These are phyloP conservation scores for Xylaria sp. DNA, from an alignment of 2,329 filamentous ascomycete genomes.

Conservation along the genomic window DNA sequence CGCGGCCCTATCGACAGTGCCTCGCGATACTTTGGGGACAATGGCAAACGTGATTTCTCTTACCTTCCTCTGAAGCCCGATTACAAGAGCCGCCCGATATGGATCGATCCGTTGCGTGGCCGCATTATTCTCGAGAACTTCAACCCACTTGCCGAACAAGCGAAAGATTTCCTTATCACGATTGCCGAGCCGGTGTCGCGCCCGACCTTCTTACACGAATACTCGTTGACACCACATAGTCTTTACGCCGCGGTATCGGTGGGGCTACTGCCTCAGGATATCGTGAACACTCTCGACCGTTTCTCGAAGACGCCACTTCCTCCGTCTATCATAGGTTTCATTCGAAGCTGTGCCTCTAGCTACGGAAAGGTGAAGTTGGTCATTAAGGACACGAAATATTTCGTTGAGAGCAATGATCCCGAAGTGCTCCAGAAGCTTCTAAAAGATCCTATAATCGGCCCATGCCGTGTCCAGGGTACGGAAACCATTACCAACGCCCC, in stretches of 20 bases:
- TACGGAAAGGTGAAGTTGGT: constrained; percentile 98
- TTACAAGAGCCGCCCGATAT: constrained; percentile 88
- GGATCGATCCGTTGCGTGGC: constrained; percentile 89
- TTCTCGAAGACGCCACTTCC: constrained; percentile 91
- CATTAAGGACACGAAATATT: constrained; percentile 93
- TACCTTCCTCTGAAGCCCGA: constrained; percentile 86
- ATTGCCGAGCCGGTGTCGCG: constrained; percentile 93
- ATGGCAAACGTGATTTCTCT: constrained; percentile 74
- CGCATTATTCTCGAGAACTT: constrained; percentile 95
- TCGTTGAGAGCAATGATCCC: constrained; percentile 90
- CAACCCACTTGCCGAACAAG: constrained; percentile 84
- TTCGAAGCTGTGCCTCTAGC: constrained; percentile 81
- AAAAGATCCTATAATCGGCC: constrained; percentile 83
- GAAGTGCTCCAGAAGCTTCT: constrained; percentile 87
- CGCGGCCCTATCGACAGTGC: constrained; percentile 55
- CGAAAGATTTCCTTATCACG: constrained; percentile 94
- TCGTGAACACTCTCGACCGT: constrained; percentile 86
- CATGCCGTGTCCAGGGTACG: constrained; percentile 77
- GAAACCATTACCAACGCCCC: constrained; percentile 83
- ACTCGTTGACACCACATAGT: constrained; percentile 89
- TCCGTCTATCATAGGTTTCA: constrained; percentile 81
- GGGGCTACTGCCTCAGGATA: constrained; percentile 88
- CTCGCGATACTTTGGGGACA: constrained; percentile 60
- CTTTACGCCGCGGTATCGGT: constrained; percentile 96
- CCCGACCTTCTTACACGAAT: constrained; percentile 92